phyloP scores from a whole-genome alignment of 306 rosid species.

The Aeschynomene evenia region DNA sequence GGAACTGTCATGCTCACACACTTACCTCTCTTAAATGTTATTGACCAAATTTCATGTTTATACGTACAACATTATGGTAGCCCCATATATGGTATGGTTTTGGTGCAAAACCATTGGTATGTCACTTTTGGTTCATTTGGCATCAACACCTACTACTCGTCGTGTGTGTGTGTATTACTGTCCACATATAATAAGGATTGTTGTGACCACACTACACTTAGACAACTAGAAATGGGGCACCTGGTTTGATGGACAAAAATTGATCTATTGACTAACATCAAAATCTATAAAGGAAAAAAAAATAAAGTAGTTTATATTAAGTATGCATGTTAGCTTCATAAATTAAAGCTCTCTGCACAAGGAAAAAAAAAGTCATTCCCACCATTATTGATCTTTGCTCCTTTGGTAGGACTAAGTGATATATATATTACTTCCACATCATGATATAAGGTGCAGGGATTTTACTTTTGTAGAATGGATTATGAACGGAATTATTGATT shows the following conservation, averaged over 20 bases:
- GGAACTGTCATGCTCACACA: slow-evolving; percentile 46
- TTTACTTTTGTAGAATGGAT: no score
- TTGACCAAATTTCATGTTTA: slow-evolving; percentile 27
- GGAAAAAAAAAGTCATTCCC: slow-evolving; percentile 51
- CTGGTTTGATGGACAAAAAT: slow-evolving; percentile 41
- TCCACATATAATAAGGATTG: slow-evolving; percentile 19
- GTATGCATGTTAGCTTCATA: slow-evolving; percentile 37
- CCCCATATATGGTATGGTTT: slow-evolving; percentile 8
- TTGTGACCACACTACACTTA: slow-evolving; percentile 30
- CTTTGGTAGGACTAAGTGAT: slow-evolving; percentile 50
- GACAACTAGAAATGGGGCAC: slow-evolving; percentile 40
- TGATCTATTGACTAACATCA: slow-evolving; percentile 42
- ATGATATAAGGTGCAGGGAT: no score
- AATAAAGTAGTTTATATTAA: slow-evolving; percentile 35
- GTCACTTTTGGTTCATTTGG: slow-evolving; percentile 33
- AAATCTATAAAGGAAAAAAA: slow-evolving; percentile 36
- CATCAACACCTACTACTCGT: slow-evolving; percentile 32
- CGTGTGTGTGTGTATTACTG: slow-evolving; percentile 30
- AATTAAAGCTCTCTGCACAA: slow-evolving; percentile 26
- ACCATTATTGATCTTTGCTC: slow-evolving; percentile 31
- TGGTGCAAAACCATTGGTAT: slow-evolving; percentile 13
- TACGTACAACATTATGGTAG: slow-evolving; percentile 16
- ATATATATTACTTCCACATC: slow-evolving; percentile 35
- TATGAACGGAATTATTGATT: no score
- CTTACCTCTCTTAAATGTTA: slow-evolving; percentile 27